These are phyloP conservation scores for Athelia sp. DNA, from an alignment of 1,284 basidiomycete species.

Conservation along the genomic window DNA sequence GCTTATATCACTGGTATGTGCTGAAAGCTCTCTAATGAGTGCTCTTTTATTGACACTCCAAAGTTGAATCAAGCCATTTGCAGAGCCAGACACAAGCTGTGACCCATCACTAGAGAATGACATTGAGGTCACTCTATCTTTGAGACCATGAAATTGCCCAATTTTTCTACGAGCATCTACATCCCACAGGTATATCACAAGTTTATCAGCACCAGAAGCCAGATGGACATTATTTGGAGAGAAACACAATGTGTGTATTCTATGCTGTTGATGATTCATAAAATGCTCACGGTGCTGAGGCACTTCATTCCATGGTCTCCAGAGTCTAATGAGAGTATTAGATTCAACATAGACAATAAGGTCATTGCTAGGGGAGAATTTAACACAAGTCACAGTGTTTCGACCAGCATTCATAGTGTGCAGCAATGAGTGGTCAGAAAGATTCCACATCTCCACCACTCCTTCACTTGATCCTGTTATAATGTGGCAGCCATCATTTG, in stretches of 20 bases:
- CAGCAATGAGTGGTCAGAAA: neutral
- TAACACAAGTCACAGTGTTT: neutral
- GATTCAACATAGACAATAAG: neutral
- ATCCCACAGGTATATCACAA: neutral
- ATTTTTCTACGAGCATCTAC: neutral
- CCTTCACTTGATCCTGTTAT: neutral
- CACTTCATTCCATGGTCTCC: neutral
- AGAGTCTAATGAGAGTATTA: neutral
- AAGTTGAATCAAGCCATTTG: neutral
- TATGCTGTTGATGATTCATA: neutral
- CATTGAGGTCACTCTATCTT: neutral
- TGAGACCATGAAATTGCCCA: neutral
- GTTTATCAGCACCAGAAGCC: neutral
- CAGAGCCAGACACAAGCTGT: neutral
- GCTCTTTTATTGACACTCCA: neutral
- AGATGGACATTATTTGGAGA: neutral
- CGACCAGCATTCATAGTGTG: neutral
- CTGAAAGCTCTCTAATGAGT: neutral
- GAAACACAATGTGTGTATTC: neutral
- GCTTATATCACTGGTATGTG: neutral
- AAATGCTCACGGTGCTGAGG: neutral
- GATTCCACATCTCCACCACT: neutral
- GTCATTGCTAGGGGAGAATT: neutral
- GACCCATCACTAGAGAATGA: neutral
- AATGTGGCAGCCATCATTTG: neutral